Evolutionary conservation across 352 stramenopile species (phyloP), one percentile per base, ranked within the genome.

Genomic region (Globisporangium abappressorium): DNA sequence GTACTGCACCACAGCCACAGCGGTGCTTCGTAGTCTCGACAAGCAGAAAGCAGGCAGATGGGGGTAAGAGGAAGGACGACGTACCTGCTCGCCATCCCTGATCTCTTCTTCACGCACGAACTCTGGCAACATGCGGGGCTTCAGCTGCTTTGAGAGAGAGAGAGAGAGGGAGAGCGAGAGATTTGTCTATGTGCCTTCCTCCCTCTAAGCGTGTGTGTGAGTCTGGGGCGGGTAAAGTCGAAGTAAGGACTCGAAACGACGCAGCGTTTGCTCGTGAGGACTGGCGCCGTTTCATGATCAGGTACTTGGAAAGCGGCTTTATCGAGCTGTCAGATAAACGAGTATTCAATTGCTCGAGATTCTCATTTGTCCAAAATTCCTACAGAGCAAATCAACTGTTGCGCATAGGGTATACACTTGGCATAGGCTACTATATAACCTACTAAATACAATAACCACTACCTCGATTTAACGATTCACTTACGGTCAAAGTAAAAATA

Each of bases 61-160:
- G 14, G 20, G 20, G 46, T 0, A 14, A 12, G 6, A 8, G 38
- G 14, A 8, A 20, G 14, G 14, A 8, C 1, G 14, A 47, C 65
- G 6, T 33, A 81, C 72, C 74, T 83, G 69, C 73, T 83, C 38
- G 76, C 74, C 76, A 83, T 83, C 26, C 20, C 41, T 8, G 18
- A 1, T 54, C 46, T 22, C 46, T 47, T 47, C 38, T 18, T 47
- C 38, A 47, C 12, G 5, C 14, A 20, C 38, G 4, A 18, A 18
- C 14, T 12, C 38, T 18, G 38, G 12, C 38, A 18, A 46, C 38
- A 18, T 9, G 12, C 12, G 38, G 11, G 38, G 38, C 34, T 11
- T 41, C 9, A 41, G 43, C 7, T 55, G n/a, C 18, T 34, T 9
- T 11, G 14, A 43, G 36, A 43, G 36, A 43, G 2, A 43, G 36